Evolutionary conservation across 306 rosid genomes (phyloP).

Genomic region (Glycine tomentella): DNA sequence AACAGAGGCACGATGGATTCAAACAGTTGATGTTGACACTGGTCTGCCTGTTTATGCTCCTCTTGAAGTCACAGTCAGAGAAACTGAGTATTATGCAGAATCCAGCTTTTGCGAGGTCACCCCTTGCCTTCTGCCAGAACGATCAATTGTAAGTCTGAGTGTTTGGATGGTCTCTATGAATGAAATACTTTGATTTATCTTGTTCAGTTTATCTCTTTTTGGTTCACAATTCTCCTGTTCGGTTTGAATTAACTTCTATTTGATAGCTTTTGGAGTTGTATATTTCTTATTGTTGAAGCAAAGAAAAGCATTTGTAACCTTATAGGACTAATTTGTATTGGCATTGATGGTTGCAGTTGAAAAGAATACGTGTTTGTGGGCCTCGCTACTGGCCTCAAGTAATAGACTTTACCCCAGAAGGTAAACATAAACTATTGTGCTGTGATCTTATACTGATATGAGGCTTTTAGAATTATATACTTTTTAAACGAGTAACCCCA

Average conservation of each 20-base stretch:
- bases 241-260: conserved; percentile 15
- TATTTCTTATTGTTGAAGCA: conserved; percentile 34
- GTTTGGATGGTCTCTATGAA: conserved; percentile 35
- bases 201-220: conserved; percentile 14
- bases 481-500: conserved; percentile 36
- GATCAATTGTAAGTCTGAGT: conserved; percentile 74
- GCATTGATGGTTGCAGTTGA: conserved; percentile 68
- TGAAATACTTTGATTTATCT: conserved; percentile 40
- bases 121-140: conserved; percentile 96
- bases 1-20: conserved; percentile 97
- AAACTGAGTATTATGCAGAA: conserved; percentile 93
- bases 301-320: conserved; percentile 35
- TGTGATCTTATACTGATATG: conserved; percentile 33
- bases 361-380: conserved; percentile 83
- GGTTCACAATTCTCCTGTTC: background rate
- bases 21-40: conserved; percentile 95
- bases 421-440: conserved; percentile 52
- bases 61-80: conserved; percentile 80
- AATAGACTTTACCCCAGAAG: conserved; percentile 82
- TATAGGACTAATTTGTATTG: conserved; percentile 40
- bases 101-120: conserved; percentile 94
- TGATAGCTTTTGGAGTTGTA: conserved; percentile 42
- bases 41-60: conserved; percentile 97
- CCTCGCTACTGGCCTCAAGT: conserved; percentile 98
- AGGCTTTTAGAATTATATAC: conserved; percentile 31